Conservation (phyloP, 75 land plant species). For the Sequoiadendron giganteum region DNA sequence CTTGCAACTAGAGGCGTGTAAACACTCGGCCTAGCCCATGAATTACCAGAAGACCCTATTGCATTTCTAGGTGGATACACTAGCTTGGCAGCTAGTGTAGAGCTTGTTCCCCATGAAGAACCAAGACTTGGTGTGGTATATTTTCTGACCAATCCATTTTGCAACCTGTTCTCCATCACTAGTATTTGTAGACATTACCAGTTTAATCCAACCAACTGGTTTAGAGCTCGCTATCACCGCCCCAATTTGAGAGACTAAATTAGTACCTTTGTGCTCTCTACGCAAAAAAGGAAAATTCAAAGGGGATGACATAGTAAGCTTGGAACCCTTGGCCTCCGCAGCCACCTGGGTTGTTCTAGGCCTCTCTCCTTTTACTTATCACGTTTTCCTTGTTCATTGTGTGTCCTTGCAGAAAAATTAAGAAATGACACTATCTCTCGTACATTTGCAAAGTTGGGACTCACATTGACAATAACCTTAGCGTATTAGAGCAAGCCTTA, state of each 20-base stretch:
- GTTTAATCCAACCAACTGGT: constrained; percentile 82
- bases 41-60: background rate
- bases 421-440: too few species aligned
- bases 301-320: constrained; percentile 86
- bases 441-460: too few species aligned
- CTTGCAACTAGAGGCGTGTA: constrained; percentile 68
- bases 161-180: constrained; percentile 19
- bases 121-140: constrained; percentile 14
- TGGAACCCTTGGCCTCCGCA: constrained; percentile 36
- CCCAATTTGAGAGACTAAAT: constrained; percentile 42
- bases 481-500: too few species aligned
- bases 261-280: constrained; percentile 78
- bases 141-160: background rate
- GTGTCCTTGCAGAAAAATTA: too few species aligned
- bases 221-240: constrained; percentile 37
- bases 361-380: too few species aligned
- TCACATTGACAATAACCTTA: too few species aligned
- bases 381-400: too few species aligned
- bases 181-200: constrained; percentile 12
- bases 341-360: constrained; percentile 26
- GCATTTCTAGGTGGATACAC: constrained; percentile 18
- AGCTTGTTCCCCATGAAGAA: constrained; percentile 28
- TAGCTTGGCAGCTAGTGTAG: constrained; percentile 3
- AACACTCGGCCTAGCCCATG: constrained; percentile 23
- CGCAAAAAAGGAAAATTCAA: constrained; percentile 87